Base-by-base conservation (phyloP, 2,329 filamentous ascomycete genomes). In the Bipolaris zeicola region DNA sequence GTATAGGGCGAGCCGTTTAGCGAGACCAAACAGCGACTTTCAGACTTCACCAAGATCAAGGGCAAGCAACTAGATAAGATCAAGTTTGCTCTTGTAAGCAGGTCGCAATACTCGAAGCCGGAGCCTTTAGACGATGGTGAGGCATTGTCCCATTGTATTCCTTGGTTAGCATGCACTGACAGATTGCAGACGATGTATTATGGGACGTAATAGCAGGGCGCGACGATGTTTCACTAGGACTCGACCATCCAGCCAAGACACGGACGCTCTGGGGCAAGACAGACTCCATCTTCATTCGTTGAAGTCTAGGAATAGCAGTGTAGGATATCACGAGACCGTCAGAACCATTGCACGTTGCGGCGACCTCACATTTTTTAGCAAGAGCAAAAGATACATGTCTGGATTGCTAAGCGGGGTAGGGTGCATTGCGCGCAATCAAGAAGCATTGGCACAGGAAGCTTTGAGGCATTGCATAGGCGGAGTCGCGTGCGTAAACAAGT, bases 21-120 rank as follows among this genome's bases (percentile, higher is more conserved):
- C 56, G 91, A 98, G 33, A 97, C 93, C 41, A 97, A 94, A 80
- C 92, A 96, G 78, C 87, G 95, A n/a, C 81, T 99, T 3, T 93
- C 95, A 66, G 94, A 93, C 76, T 85, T 94, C 57, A 96, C 91
- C 0, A 93, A 93, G 24, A 88, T 99, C 79, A 97, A 97, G 78
- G 96, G 95, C 76, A 99, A 99, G 82, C 92, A 92, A 64, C 93
- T 99, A 66, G 94, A 99, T 77, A 98, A 98, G 82, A 95, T 99
- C 77, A 97, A 96, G 77, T 97, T 99, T 80, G 90, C 92, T 6
- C 85, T 97, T 33, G 63, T 49, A 82, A 87, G 74, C 83, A 90
- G 73, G 66, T 78, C 66, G 34, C 83, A 86, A 49, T 96, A 91
- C 77, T 87, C 89, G 37, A 92, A 89, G 71, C 89, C 92, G 24